phyloP scores from a whole-genome alignment of 495 filamentous ascomycete genomes.

The Penicillium roqueforti region DNA sequence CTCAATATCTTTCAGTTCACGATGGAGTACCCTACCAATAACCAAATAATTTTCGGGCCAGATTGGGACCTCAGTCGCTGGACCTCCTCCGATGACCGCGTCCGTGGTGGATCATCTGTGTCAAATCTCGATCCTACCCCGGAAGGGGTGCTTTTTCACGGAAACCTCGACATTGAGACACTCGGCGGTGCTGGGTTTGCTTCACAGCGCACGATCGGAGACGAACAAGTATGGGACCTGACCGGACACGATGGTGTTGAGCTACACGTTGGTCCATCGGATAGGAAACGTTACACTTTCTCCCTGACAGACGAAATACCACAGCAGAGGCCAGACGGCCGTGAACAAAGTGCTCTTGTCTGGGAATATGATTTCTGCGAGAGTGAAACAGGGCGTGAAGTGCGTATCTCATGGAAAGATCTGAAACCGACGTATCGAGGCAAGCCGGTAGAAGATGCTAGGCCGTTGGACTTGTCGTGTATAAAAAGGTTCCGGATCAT shows the following conservation, averaged over 20 bases:
- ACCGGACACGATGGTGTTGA: conserved; percentile 52
- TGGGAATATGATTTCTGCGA: conserved; percentile 43
- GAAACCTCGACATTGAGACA: conserved; percentile 65
- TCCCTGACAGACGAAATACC: conserved; percentile 65
- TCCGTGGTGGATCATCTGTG: conserved; percentile 65
- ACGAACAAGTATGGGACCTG: conserved; percentile 51
- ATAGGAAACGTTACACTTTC: conserved; percentile 63
- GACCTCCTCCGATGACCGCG: conserved; percentile 65
- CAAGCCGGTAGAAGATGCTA: conserved; percentile 51
- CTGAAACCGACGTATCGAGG: conserved; percentile 73
- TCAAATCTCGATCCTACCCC: conserved; percentile 44
- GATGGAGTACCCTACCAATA: background rate
- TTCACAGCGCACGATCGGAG: conserved; percentile 61
- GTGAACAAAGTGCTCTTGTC: conserved; percentile 56
- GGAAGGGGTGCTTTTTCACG: conserved; percentile 51
- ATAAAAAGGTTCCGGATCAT: conserved; percentile 69
- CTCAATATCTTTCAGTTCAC: background rate
- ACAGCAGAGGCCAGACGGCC: conserved; percentile 51
- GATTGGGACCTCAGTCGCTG: conserved; percentile 53
- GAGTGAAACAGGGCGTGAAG: conserved; percentile 10
- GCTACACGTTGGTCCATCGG: conserved; percentile 30
- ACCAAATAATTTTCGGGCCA: conserved; percentile 27
- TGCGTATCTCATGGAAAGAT: conserved; percentile 55
- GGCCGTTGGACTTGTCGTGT: conserved; percentile 49
- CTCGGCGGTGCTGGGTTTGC: conserved; percentile 83